Evolutionary conservation across 495 filamentous ascomycete genomes (phyloP).

Genomic region (Pyrenopolyporus hunteri): DNA sequence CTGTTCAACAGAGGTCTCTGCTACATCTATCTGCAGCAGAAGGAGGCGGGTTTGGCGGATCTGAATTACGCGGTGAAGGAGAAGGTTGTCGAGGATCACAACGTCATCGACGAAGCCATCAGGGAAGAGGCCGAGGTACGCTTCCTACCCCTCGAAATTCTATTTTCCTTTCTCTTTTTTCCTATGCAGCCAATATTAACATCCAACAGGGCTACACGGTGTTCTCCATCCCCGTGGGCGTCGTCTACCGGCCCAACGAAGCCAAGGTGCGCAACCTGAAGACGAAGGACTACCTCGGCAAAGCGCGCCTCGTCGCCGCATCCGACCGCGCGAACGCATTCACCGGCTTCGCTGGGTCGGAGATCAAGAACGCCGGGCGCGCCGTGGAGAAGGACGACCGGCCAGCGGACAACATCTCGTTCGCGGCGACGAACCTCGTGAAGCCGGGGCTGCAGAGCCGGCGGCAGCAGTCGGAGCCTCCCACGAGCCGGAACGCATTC

Average conservation of each 20-base stretch:
- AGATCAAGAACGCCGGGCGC: conserved; percentile 65
- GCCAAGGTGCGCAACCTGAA: conserved; percentile 98
- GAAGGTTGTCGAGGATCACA: conserved; percentile 92
- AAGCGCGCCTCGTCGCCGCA: conserved; percentile 91
- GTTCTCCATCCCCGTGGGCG: conserved; percentile 96
- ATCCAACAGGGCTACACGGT: conserved; percentile 86
- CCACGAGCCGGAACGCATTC: conserved; percentile 81
- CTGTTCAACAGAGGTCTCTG: conserved; percentile 97
- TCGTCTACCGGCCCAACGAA: conserved; percentile 93
- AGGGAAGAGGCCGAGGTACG: conserved; percentile 87
- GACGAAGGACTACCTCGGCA: conserved; percentile 95
- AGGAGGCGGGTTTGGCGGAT: conserved; percentile 88
- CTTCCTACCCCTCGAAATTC: no score
- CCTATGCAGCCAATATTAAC: conserved; percentile 25
- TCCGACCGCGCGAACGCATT: conserved; percentile 78
- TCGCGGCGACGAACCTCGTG: conserved; percentile 87
- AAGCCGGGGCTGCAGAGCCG: conserved; percentile 78
- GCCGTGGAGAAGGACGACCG: conserved; percentile 69
- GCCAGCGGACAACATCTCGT: conserved; percentile 79
- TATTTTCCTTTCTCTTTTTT: no score
- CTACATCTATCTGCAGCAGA: conserved; percentile 95
- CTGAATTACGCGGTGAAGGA: conserved; percentile 92
- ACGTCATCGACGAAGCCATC: conserved; percentile 98
- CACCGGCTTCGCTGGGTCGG: conserved; percentile 75
- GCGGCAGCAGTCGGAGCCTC: conserved; percentile 85